These are phyloP conservation scores for Neurospora sp. DNA, from an alignment of 495 filamentous ascomycete genomes.

Conservation along the genomic window DNA sequence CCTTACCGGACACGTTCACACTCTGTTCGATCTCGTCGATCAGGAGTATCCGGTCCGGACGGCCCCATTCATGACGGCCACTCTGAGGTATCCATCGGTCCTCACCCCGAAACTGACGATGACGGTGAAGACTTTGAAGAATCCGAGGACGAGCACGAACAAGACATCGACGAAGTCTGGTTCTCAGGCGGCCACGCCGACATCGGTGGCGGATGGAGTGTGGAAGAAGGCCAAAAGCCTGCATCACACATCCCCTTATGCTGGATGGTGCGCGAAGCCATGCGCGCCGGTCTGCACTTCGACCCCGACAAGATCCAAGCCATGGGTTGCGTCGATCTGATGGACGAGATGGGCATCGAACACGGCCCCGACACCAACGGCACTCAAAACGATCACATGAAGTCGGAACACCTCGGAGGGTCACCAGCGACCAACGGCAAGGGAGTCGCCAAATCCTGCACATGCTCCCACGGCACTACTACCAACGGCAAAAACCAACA, in stretches of 20 bases:
- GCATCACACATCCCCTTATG: slow-evolving; percentile 68
- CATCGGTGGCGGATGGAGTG: slow-evolving; percentile 76
- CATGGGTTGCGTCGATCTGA: slow-evolving; percentile 44
- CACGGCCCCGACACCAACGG: background rate
- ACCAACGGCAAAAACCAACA: background rate
- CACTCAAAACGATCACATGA: background rate
- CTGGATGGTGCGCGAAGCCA: slow-evolving; percentile 79
- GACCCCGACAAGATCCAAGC: slow-evolving; percentile 57
- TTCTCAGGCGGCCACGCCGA: slow-evolving; percentile 77
- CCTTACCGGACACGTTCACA: slow-evolving; percentile 39
- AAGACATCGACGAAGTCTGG: slow-evolving; percentile 79
- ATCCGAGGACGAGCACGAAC: slow-evolving; percentile 48
- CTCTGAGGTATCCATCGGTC: slow-evolving; percentile 16
- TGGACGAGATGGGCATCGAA: slow-evolving; percentile 8
- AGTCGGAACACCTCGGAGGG: background rate
- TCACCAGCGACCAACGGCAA: background rate
- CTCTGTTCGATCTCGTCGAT: slow-evolving; percentile 17
- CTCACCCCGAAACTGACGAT: slow-evolving; percentile 20
- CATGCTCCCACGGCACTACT: background rate
- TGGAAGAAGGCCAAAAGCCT: slow-evolving; percentile 43
- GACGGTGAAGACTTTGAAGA: slow-evolving; percentile 32
- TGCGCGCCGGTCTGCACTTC: slow-evolving; percentile 61
- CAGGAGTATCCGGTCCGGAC: slow-evolving; percentile 10
- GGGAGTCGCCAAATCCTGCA: background rate
- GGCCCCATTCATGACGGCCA: slow-evolving; percentile 10